These are phyloP conservation scores for Cephaloascus albidus DNA, from an alignment of 805 yeast genomes.

Conservation along the genomic window DNA sequence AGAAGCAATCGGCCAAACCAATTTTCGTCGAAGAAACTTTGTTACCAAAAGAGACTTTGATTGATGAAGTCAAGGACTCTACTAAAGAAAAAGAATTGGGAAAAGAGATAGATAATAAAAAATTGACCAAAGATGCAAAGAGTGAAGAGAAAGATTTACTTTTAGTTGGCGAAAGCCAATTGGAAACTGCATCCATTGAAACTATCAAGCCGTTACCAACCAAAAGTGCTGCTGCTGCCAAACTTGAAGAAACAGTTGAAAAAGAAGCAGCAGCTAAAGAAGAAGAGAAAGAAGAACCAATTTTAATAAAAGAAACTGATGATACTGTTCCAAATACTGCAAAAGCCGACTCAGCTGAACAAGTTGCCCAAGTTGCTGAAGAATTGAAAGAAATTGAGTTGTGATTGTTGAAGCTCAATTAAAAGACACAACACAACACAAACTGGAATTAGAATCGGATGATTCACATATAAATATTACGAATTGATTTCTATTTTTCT, in stretches of 20 bases:
- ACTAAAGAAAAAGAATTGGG: not conserved
- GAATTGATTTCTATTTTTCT: too few relatives aligned
- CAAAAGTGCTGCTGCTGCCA: conserved; percentile 2
- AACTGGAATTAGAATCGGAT: too few relatives aligned
- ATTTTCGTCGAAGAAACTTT: not conserved
- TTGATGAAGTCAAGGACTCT: conserved; percentile 14
- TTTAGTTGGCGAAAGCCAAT: not conserved
- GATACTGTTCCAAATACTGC: too few relatives aligned
- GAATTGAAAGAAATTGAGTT: conserved; percentile 7
- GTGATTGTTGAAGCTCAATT: too few relatives aligned
- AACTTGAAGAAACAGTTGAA: conserved; percentile 3
- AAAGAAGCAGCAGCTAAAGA: conserved; percentile 3
- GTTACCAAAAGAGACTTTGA: conserved; percentile 31
- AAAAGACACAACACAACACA: too few relatives aligned
- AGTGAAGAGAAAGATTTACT: not conserved
- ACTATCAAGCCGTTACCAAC: not conserved
- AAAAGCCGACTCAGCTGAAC: too few relatives aligned
- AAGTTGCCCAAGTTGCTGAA: conserved; percentile 3
- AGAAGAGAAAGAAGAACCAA: conserved; percentile 3
- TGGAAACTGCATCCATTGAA: not conserved
- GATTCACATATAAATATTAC: too few relatives aligned
- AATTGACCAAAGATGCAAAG: too few relatives aligned
- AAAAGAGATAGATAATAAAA: too few relatives aligned
- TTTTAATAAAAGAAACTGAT: too few relatives aligned
- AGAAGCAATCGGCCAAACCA: not conserved